These are phyloP conservation scores for Exserohilum turcica DNA, from an alignment of 2,329 filamentous ascomycete genomes.

Conservation along the genomic window DNA sequence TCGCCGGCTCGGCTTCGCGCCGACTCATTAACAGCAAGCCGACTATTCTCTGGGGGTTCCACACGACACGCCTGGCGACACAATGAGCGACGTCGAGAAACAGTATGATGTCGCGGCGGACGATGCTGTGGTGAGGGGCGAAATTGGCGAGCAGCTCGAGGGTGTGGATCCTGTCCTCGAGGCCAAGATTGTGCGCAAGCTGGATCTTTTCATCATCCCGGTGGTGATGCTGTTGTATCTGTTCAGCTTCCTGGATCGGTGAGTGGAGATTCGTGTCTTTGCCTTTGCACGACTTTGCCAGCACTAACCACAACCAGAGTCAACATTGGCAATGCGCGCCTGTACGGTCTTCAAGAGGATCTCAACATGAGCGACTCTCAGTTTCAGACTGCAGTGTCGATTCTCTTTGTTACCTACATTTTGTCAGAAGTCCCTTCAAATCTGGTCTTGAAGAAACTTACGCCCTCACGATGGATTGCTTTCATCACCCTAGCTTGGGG, in stretches of 20 bases:
- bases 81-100: slow-evolving; percentile 40
- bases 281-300: too few species aligned
- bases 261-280: slow-evolving; percentile 30
- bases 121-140: slow-evolving; percentile 24
- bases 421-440: slow-evolving; percentile 54
- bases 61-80: slow-evolving; percentile 5
- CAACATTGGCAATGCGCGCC: slow-evolving; percentile 72
- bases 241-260: slow-evolving; percentile 76
- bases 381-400: slow-evolving; percentile 63
- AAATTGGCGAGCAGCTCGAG: slow-evolving; percentile 33
- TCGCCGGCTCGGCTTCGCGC: neutral
- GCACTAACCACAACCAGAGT: slow-evolving; percentile 47
- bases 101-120: slow-evolving; percentile 19
- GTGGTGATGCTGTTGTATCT: slow-evolving; percentile 73
- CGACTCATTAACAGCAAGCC: slow-evolving; percentile 12
- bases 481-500: slow-evolving; percentile 67
- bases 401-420: slow-evolving; percentile 55
- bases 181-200: slow-evolving; percentile 65
- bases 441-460: slow-evolving; percentile 53
- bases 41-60: neutral
- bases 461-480: slow-evolving; percentile 57
- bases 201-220: slow-evolving; percentile 68
- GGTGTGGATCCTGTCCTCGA: slow-evolving; percentile 52
- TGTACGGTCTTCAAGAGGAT: slow-evolving; percentile 68
- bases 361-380: slow-evolving; percentile 66